Base-by-base conservation (phyloP, 768 basidiomycete genomes). In the Lactarius evosmus region DNA sequence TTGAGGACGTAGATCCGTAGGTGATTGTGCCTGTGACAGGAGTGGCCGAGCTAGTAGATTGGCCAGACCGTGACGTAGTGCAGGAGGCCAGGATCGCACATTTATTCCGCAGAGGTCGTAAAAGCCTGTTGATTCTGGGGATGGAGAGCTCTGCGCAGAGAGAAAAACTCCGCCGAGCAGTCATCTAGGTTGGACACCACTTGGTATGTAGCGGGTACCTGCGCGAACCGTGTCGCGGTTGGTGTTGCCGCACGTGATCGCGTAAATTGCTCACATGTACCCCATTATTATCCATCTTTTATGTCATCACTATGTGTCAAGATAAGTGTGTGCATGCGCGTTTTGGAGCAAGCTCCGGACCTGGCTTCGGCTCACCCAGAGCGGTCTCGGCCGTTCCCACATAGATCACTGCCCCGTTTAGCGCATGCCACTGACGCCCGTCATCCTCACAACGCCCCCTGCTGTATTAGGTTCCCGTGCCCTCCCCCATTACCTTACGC, bases 81-180 rank as follows among this genome's bases (percentile, higher is more conserved):
- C 46, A 25, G n/a, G 66, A 58, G 58, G 74, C 76, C 25, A 83
- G 69, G 36, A 67, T 72, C 41, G 71, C 72, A 64, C 80, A 82
- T 70, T 81, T 82, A 67, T 74, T 78, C 54, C 78, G 77, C 36
- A 84, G 75, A 25, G 82, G 80, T 34, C 82, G 74, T 25, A 83
- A 72, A 12, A 82, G 72, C 50, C 82, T 78, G 60, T 76, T 77
- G 64, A 81, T 75, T 27, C 77, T 75, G 27, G 78, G 73, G 7
- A 75, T 74, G 1, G 79, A 75, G 50, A 81, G 72, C 25, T 74
- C 51, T 53, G 60, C 46, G 34, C 32, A 29, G 19, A 58, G 5
- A 6, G 14, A 57, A 11, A 11, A 38, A 46, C 14, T 30, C 12
- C 52, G 32, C 57, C 27, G 52, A 38, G 22, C 19, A 22, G 41